phyloP scores from a whole-genome alignment of 148 eudicot genomes.

The Bassia scoparia region DNA sequence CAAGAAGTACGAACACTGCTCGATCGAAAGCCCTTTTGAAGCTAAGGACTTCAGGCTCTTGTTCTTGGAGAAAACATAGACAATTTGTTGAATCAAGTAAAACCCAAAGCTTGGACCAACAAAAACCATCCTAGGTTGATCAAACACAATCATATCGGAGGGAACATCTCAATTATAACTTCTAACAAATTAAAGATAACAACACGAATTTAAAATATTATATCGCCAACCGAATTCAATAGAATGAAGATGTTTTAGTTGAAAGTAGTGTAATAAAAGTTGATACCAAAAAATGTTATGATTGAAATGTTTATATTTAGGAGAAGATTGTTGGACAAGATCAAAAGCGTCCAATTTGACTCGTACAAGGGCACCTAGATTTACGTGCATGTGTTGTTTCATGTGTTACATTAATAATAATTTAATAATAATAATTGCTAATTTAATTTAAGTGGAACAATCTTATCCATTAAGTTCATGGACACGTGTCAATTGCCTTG shows the following conservation, averaged over 20 bases:
- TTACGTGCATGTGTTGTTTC: conserved; percentile 8
- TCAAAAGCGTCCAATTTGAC: conserved; percentile 6
- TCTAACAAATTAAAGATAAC: too few relatives aligned
- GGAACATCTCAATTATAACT: conserved; percentile 18
- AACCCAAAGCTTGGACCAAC: conserved; percentile 54
- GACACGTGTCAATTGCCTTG: not conserved
- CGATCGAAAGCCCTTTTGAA: conserved; percentile 37
- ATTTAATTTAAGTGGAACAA: too few relatives aligned
- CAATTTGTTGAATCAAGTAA: conserved; percentile 45
- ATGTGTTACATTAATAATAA: too few relatives aligned
- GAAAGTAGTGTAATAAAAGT: not conserved
- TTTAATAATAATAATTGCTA: too few relatives aligned
- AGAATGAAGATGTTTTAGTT: not conserved
- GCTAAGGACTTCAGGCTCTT: conserved; percentile 41
- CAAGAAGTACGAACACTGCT: conserved; percentile 32
- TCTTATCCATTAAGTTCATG: not conserved
- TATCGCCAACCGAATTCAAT: not conserved
- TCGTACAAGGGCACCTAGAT: conserved; percentile 14
- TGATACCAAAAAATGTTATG: not conserved
- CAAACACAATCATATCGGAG: conserved; percentile 21
- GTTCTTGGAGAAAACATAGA: conserved; percentile 44
- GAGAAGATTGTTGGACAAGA: not conserved
- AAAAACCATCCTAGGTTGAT: conserved; percentile 42
- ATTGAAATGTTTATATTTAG: conserved; percentile 4
- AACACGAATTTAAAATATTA: not conserved